These are phyloP conservation scores for Fusarium praegraminearum DNA, from an alignment of 2,329 filamentous ascomycete species.

Conservation along the genomic window DNA sequence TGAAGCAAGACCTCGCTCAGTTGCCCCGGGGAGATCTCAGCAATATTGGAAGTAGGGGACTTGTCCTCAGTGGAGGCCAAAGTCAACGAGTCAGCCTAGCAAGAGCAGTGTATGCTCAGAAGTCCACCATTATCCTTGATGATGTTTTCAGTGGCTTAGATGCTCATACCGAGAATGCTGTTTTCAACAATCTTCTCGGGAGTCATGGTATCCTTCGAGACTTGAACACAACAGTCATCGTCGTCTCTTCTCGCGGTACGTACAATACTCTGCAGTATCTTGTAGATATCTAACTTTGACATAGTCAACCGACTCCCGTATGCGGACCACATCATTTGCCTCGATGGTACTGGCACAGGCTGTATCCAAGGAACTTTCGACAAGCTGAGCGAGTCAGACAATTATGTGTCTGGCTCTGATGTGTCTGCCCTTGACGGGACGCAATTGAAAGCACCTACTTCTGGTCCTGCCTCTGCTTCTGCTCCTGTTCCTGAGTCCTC, in stretches of 20 bases:
- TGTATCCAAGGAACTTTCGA: constrained; percentile 31
- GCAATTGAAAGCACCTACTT: background rate
- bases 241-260: constrained; percentile 34
- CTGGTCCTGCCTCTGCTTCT: background rate
- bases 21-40: constrained; percentile 52
- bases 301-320: constrained; percentile 27
- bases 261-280: no score
- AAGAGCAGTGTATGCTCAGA: constrained; percentile 48
- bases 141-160: constrained; percentile 53
- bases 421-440: constrained; percentile 2
- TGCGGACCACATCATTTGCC: constrained; percentile 33
- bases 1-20: constrained; percentile 44
- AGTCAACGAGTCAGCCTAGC: constrained; percentile 51
- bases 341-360: constrained; percentile 13
- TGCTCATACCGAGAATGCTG: constrained; percentile 40
- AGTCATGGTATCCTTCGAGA: constrained; percentile 40
- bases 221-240: constrained; percentile 16
- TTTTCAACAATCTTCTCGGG: constrained; percentile 46
- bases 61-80: constrained; percentile 55
- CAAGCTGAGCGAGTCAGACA: constrained; percentile 8
- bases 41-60: constrained; percentile 52
- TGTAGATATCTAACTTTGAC: background rate
- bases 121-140: constrained; percentile 46
- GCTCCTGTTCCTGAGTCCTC: background rate
- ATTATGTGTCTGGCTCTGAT: constrained; percentile 26